phyloP scores from a whole-genome alignment of 768 basidiomycete genomes.

The Mycena vulgaris region DNA sequence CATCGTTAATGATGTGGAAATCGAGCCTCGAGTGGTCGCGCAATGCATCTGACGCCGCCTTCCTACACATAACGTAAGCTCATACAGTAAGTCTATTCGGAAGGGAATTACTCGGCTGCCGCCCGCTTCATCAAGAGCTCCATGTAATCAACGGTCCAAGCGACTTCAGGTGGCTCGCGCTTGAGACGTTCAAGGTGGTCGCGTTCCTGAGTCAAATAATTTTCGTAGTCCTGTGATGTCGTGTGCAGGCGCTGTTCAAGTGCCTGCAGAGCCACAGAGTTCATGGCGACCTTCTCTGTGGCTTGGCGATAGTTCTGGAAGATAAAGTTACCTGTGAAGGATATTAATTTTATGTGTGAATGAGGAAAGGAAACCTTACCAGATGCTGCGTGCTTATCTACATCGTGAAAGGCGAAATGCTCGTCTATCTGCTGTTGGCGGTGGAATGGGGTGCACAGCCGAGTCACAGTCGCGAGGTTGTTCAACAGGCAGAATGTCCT shows the following conservation, averaged over 20 bases:
- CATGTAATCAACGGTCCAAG: slow-evolving; percentile 9
- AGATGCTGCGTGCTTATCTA: no score
- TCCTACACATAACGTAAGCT: no score
- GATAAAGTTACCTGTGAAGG: slow-evolving; percentile 10
- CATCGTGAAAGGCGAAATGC: no score
- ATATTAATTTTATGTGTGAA: no score
- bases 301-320: slow-evolving; percentile 24
- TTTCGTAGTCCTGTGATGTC: slow-evolving; percentile 1
- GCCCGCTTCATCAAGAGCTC: slow-evolving; percentile 4
- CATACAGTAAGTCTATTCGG: no score
- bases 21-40: not conserved
- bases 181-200: not conserved
- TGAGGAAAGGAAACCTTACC: no score
- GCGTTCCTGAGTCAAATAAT: no score
- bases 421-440: no score
- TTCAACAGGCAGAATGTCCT: no score
- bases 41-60: not conserved
- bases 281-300: not conserved
- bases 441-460: no score
- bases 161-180: not conserved
- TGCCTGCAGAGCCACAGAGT: not conserved
- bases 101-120: not conserved
- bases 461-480: no score
- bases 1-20: not conserved
- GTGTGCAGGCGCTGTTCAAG: not conserved